Evolutionary conservation across 768 basidiomycete genomes (phyloP), one percentile per base, ranked within the genome.

Genomic region (Boletus reticulatus): DNA sequence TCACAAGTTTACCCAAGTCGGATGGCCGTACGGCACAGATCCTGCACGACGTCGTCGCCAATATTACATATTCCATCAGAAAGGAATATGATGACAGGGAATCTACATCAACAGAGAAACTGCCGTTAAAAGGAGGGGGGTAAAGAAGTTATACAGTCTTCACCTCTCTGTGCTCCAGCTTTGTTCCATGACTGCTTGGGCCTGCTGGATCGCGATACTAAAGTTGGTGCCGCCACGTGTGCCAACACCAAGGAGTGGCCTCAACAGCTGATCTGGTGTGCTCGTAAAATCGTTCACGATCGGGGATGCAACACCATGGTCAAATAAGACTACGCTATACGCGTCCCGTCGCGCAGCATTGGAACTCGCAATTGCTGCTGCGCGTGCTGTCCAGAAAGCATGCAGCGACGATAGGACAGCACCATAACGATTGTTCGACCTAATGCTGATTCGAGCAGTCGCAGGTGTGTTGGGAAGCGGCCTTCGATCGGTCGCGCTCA

Each of bases 391-490:
- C 84, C 84, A 87, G 63, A 86, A 86, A 16, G 72, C 70, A 51
- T 82, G 64, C 10, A 85, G 59, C 0, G 84, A 78, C 0, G 83
- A 80, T 37, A 79, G 80, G 0, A 84, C 84, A 1, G 84, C 83
- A 1, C 84, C 84, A n/a, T 84, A 74, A 29, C 84, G 70, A 57
- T 86, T 80, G 53, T 82, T 65, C 37, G 72, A 68, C 0, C 50
- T 58, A 13, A 62, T 63, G 7, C 60, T 51, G 39, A 84, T 82
- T 36, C 61, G 62, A 19, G 65, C 56, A 4, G 76, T 72, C 4
- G 54, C 71, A 0, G 82, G 80, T 3, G 79, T 77, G 43, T 75
- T 71, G 0, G 64, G 61, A 5, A 84, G 72, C 0, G 84, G 84
- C 1, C 44, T 65, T 36, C 72, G 70, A 58, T 84, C 84, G 1